These are phyloP conservation scores for Sanguinoderma infundibulare DNA, from an alignment of 1,284 basidiomycete genomes.

Conservation along the genomic window DNA sequence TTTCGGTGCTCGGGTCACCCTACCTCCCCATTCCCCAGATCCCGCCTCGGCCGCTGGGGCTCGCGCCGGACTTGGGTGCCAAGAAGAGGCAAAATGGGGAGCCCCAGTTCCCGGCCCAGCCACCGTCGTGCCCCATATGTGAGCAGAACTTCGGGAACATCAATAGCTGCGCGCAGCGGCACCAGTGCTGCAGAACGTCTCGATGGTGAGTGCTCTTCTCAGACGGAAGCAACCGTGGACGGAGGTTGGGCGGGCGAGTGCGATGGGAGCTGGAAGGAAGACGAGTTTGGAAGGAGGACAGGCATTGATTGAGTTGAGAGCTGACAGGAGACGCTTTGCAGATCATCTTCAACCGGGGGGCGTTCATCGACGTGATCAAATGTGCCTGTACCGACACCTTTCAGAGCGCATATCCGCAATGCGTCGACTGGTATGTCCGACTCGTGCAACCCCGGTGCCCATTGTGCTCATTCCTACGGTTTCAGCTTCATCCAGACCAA, in stretches of 20 bases:
- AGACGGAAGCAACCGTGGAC: background rate
- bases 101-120: slow-evolving; percentile 54
- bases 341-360: slow-evolving; percentile 67
- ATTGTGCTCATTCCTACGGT: background rate
- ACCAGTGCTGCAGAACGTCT: slow-evolving; percentile 62
- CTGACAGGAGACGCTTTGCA: slow-evolving; percentile 27
- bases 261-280: background rate
- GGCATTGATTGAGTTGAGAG: background rate
- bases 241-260: background rate
- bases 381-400: slow-evolving; percentile 74
- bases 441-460: background rate
- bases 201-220: slow-evolving; percentile 43
- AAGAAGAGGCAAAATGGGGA: slow-evolving; percentile 23
- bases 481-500: slow-evolving; percentile 64
- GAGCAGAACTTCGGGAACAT: slow-evolving; percentile 54
- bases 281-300: too few relatives aligned
- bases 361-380: slow-evolving; percentile 65
- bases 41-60: background rate
- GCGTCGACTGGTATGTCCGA: slow-evolving; percentile 63
- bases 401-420: slow-evolving; percentile 67
- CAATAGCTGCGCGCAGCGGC: slow-evolving; percentile 60
- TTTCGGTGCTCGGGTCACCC: slow-evolving; percentile 18
- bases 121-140: slow-evolving; percentile 60
- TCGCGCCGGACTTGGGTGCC: background rate
- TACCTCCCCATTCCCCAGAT: slow-evolving; percentile 8